Evolutionary conservation across 225 moss, liverwort and hornwort species (phyloP).

Genomic region (Sphagnum tenellum): DNA sequence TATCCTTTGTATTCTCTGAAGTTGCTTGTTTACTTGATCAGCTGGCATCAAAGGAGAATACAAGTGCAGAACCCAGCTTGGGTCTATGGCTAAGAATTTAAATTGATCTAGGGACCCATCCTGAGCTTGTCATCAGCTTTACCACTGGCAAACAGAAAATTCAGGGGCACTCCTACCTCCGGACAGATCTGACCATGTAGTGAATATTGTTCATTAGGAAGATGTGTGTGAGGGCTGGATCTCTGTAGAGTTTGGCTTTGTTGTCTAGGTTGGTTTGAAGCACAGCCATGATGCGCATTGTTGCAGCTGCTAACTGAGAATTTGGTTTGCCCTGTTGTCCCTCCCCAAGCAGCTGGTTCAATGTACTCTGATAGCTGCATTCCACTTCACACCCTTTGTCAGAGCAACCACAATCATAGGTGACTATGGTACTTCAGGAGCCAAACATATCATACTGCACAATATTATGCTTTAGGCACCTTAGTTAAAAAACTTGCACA

Average conservation of each 20-base stretch:
- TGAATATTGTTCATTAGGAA: slow-evolving; percentile 93
- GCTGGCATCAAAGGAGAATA: too few species aligned
- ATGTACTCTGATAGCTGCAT: slow-evolving; percentile 60
- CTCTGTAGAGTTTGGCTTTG: slow-evolving; percentile 73
- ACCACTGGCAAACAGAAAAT: too few species aligned
- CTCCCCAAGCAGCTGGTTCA: slow-evolving; percentile 64
- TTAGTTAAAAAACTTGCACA: too few species aligned
- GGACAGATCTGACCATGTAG: slow-evolving; percentile 70
- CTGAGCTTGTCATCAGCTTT: too few species aligned
- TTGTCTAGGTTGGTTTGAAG: slow-evolving; percentile 71
- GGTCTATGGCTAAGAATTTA: too few species aligned
- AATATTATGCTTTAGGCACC: too few species aligned
- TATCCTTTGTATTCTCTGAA: background rate
- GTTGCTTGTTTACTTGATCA: slow-evolving; percentile 1
- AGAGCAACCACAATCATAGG: too few species aligned
- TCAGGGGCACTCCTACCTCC: slow-evolving; percentile 25
- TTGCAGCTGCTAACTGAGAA: slow-evolving; percentile 56
- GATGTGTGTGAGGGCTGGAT: slow-evolving; percentile 62
- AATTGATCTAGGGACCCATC: too few species aligned
- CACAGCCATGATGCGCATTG: slow-evolving; percentile 67
- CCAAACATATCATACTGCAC: too few species aligned
- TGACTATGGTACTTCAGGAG: too few species aligned
- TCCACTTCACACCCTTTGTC: background rate
- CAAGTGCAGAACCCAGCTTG: too few species aligned
- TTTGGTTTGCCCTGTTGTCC: slow-evolving; percentile 18